Evolutionary conservation across 2,329 filamentous ascomycete species (phyloP).

Genomic region (Aspergillus sp.): DNA sequence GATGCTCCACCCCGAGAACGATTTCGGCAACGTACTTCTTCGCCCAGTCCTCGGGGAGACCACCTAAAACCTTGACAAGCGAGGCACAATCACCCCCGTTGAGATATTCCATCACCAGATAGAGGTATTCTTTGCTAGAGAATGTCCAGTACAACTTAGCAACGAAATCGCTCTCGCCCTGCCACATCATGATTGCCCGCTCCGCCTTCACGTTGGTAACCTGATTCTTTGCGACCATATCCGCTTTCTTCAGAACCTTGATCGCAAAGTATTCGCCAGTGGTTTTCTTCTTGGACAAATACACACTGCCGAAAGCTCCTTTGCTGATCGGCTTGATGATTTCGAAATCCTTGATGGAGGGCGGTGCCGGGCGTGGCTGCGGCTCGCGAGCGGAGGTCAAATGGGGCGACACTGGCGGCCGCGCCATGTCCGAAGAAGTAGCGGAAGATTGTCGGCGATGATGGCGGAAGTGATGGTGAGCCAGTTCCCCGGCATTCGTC

Average conservation of each 20-base stretch:
- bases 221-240: conserved; percentile 99
- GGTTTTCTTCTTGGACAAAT: conserved; percentile 96
- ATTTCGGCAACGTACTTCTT: conserved; percentile 98
- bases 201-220: conserved; percentile 99
- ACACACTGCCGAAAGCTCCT: conserved; percentile 96
- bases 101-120: conserved; percentile 98
- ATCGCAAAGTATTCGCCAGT: conserved; percentile 98
- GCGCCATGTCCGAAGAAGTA: conserved; percentile 68
- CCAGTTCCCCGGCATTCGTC: conserved; percentile 72
- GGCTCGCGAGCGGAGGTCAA: conserved; percentile 75
- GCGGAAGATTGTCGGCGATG: conserved; percentile 91
- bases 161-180: conserved; percentile 97
- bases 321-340: conserved; percentile 99
- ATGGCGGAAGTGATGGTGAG: conserved; percentile 56
- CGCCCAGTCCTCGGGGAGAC: conserved; percentile 93
- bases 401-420: conserved; percentile 78
- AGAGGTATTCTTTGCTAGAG: conserved; percentile 97
- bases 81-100: conserved; percentile 97
- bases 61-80: conserved; percentile 89
- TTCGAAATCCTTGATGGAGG: conserved; percentile 98
- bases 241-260: conserved; percentile 98
- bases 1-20: conserved; percentile 91
- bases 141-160: conserved; percentile 99
- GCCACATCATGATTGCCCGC: conserved; percentile 99
- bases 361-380: conserved; percentile 83